phyloP scores from a whole-genome alignment of 495 filamentous ascomycete species.

The Xylaria flabelliformis region DNA sequence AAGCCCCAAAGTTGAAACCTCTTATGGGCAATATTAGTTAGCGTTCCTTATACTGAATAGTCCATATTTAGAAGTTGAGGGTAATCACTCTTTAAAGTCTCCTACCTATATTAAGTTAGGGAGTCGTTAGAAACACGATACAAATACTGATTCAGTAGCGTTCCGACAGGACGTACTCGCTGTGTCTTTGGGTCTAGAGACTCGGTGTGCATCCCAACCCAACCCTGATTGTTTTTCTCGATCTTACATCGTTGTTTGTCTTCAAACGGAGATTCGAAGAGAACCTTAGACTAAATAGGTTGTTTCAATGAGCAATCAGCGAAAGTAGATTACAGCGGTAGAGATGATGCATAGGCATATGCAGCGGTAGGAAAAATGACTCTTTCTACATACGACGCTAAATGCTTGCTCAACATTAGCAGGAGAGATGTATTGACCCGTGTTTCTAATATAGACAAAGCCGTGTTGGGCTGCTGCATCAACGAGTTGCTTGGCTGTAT shows the following conservation, averaged over 20 bases:
- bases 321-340: neutral
- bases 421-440: constrained; percentile 67
- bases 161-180: constrained; percentile 58
- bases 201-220: constrained; percentile 88
- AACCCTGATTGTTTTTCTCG: constrained; percentile 81
- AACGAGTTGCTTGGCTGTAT: constrained; percentile 74
- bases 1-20: constrained; percentile 91
- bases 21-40: constrained; percentile 58
- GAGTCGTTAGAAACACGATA: neutral
- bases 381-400: constrained; percentile 62
- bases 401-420: constrained; percentile 76
- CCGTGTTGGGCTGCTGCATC: constrained; percentile 81
- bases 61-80: neutral
- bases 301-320: constrained; percentile 16
- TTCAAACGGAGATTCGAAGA: constrained; percentile 73
- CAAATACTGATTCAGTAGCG: neutral
- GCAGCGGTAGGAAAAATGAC: neutral
- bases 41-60: neutral
- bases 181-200: constrained; percentile 85
- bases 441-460: constrained; percentile 84
- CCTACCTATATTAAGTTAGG: constrained; percentile 63
- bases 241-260: constrained; percentile 80
- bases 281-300: constrained; percentile 67
- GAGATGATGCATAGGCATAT: neutral
- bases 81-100: constrained; percentile 87